Base-by-base conservation (phyloP, 768 basidiomycete species). In the Russula griseocarnosa region DNA sequence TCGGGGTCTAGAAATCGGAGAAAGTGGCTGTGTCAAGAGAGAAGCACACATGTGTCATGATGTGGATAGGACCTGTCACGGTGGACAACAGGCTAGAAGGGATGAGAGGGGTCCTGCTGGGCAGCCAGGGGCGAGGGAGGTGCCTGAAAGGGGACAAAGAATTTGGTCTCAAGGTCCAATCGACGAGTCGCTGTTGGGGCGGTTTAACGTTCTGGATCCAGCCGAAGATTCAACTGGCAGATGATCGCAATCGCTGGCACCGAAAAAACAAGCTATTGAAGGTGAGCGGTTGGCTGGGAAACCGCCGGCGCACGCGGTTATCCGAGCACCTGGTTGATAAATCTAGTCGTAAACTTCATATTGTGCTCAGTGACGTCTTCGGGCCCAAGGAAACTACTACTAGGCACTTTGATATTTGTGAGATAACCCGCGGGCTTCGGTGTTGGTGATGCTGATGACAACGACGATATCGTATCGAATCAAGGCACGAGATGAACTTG, bases 371-470 rank as follows among this genome's bases (percentile, higher is more conserved):
- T 40, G 38, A 40, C 46, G n/a, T 22, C n/a, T n/a, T 47, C 46
- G 13, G 10, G 46, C 22, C 46, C 22, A 47, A 47, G 46, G 46
- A 47, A 47, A 47, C n/a, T 5, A 46, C 44, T 5, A 47, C 46
- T 22, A 47, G 11, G 11, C 22, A n/a, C 46, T 11, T 22, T 22
- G n/a, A 47, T 47, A 47, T 47, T 6, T 47, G 44, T 4, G 46
- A 47, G n/a, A 60, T 55, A 34, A 55, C 18, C 63, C 47, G 58
- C 63, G 58, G 58, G 38, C 36, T 42, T 55, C 28, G 58, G 50
- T 44, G 53, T 18, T n/a, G n/a, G n/a, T n/a, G 44, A n/a, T n/a
- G 44, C n/a, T 53, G 30, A 59, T n/a, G 49, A 18, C 16, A 16
- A 40, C 38, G 38, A 40, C 2, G 16, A 40, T 40, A 40, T 40